Base-by-base conservation (phyloP, 1,284 basidiomycete species). In the Cerrena zonata region DNA sequence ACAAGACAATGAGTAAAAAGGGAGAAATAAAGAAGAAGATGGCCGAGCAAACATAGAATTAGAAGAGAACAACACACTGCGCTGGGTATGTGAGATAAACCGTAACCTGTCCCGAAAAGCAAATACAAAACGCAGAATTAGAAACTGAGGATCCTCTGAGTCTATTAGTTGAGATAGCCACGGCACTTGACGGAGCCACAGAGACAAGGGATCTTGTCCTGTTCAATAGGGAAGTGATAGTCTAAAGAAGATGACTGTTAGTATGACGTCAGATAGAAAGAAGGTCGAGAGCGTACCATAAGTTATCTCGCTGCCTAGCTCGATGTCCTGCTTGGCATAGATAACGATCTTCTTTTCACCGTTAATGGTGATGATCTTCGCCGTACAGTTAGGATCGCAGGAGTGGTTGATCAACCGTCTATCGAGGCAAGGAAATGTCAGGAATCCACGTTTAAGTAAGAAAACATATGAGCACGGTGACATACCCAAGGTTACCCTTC, bases 311-410 rank as follows among this genome's bases (percentile, higher is more conserved):
- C 94, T 92, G 48, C 93, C 94, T 13, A 93, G 83, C 60, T 94
- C 85, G 61, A 99, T 93, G 57, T 90, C 87, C 59, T 87, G 82
- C 69, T 97, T 97, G 25, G 96, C 96, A 67, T 97, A 99, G 50
- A 99, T 95, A 64, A 98, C 96, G 64, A 99, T 99, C 77, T 97
- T 93, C 77, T 97, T 97, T 73, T 95, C 91, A 30, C 94, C 91
- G 62, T 89, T 95, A 70, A 99, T 94, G 51, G 93, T 97, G 64
- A 99, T 94, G 67, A 99, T 99, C 75, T 95, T 96, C 41, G 95
- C 95, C 15, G 88, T 96, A 64, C 94, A 97, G 61, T 96, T 97
- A 5, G 95, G 95, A 64, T 94, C 91, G 66, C 95, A 99, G 38
- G 84, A 97, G 66, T 99, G 95, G 68, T 97, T 97, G 69, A 96